These are phyloP conservation scores for Alternaria viburni DNA, from an alignment of 2,329 filamentous ascomycete genomes.

Conservation along the genomic window DNA sequence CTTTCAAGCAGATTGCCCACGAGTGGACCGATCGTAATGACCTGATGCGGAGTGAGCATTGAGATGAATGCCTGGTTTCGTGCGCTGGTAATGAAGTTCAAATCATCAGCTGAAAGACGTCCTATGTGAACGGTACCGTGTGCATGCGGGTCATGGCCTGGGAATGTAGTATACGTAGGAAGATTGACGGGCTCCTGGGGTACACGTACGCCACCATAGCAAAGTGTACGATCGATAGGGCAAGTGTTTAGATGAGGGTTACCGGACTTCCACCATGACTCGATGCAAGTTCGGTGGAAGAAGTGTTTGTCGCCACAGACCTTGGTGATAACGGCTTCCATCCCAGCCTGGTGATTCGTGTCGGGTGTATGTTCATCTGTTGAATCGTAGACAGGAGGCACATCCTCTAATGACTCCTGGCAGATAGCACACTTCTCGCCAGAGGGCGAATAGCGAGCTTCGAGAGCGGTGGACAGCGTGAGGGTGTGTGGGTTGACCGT, in stretches of 20 bases:
- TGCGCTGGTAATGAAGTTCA: neutral
- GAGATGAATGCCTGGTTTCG: neutral
- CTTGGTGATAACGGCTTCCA: neutral
- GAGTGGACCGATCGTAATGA: neutral
- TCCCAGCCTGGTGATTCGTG: neutral
- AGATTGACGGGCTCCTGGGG: neutral
- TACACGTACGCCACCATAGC: neutral
- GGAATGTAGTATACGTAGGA: neutral
- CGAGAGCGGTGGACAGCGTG: neutral
- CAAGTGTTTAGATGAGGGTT: conserved; percentile 18
- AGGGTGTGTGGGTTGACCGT: neutral
- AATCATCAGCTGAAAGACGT: neutral
- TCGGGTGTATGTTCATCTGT: neutral
- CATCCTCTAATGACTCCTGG: conserved; percentile 1
- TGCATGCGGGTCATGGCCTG: neutral
- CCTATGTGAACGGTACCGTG: neutral
- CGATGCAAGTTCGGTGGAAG: conserved; percentile 4
- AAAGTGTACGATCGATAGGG: neutral
- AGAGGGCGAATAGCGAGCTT: neutral
- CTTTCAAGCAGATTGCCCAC: neutral
- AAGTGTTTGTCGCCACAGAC: neutral
- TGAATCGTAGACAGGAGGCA: neutral
- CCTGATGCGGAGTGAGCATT: neutral
- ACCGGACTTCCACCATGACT: conserved; percentile 7
- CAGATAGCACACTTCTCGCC: conserved; percentile 20